Evolutionary conservation across 768 basidiomycete species (phyloP).

Genomic region (Phylloporus sp.): DNA sequence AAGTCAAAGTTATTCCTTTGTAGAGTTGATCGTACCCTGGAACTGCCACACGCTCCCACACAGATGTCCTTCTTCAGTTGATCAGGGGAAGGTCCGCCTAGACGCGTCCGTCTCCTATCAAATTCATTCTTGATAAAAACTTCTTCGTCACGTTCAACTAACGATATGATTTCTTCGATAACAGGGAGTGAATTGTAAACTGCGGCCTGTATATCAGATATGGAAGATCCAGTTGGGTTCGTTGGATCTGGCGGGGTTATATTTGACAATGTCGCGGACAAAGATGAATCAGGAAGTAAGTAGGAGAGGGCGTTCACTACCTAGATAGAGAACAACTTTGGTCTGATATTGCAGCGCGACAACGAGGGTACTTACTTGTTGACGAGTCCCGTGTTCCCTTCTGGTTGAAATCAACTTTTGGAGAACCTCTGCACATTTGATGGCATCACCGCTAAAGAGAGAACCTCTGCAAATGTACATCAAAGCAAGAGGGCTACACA

Average conservation of each 20-base stretch:
- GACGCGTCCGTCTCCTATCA: constrained; percentile 69
- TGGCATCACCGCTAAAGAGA: constrained; percentile 57
- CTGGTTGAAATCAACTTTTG: constrained; percentile 71
- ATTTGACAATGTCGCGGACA: constrained; percentile 56
- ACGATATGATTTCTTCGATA: constrained; percentile 64
- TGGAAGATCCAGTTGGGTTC: constrained; percentile 61
- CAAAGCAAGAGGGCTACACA: not conserved
- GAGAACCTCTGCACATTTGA: constrained; percentile 75
- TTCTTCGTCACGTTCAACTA: constrained; percentile 64
- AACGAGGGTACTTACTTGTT: constrained; percentile 43
- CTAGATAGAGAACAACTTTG: constrained; percentile 35
- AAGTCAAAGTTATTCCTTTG: constrained; percentile 3
- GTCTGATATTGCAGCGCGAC: not conserved
- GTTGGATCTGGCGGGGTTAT: constrained; percentile 78
- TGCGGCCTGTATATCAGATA: constrained; percentile 52
- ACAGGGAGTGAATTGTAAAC: constrained; percentile 68
- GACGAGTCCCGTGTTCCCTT: constrained; percentile 54
- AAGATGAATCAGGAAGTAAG: constrained; percentile 70
- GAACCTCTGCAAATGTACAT: not conserved
- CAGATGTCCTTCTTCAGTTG: constrained; percentile 61
- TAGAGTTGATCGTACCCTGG: constrained; percentile 43
- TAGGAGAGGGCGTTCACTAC: constrained; percentile 61
- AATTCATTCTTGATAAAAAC: constrained; percentile 60
- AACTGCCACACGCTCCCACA: constrained; percentile 57
- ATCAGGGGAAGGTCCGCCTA: constrained; percentile 63